Conservation (phyloP, 768 basidiomycete genomes). For the Calocybe gangraenosa region DNA sequence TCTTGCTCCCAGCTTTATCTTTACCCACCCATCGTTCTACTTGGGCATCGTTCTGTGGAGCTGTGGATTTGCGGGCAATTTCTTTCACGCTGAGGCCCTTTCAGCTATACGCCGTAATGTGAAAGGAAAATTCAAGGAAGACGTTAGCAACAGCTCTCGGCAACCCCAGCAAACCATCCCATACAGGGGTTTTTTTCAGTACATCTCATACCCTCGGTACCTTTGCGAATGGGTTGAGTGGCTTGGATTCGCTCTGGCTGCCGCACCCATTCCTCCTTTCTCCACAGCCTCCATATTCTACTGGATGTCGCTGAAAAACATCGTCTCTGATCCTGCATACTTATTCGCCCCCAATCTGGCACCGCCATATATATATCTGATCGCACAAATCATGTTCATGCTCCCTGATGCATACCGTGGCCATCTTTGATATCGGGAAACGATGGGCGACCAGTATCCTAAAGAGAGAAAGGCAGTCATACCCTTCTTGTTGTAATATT, state of each 20-base stretch:
- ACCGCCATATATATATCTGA: slow-evolving; percentile 79
- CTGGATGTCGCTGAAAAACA: slow-evolving; percentile 11
- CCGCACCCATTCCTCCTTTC: slow-evolving; percentile 43
- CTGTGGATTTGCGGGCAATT: slow-evolving; percentile 69
- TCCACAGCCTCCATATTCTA: slow-evolving; percentile 14
- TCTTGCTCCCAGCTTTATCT: slow-evolving; percentile 25
- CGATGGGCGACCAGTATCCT: slow-evolving; percentile 72
- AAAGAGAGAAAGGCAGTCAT: slow-evolving; percentile 69
- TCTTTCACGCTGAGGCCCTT: slow-evolving; percentile 86
- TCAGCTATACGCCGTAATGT: slow-evolving; percentile 59
- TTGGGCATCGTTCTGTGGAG: slow-evolving; percentile 62
- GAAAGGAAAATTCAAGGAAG: slow-evolving; percentile 40
- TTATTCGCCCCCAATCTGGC: slow-evolving; percentile 40
- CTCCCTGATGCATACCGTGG: slow-evolving; percentile 74
- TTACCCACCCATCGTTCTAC: slow-evolving; percentile 47
- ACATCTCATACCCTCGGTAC: slow-evolving; percentile 89
- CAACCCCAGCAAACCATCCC: slow-evolving; percentile 51
- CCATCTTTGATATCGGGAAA: slow-evolving; percentile 77
- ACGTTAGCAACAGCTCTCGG: slow-evolving; percentile 23
- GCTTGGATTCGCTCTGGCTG: slow-evolving; percentile 78
- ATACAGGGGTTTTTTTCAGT: slow-evolving; percentile 65
- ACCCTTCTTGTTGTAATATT: slow-evolving; percentile 61
- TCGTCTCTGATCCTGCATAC: slow-evolving; percentile 24
- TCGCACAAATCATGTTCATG: slow-evolving; percentile 72
- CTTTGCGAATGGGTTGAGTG: slow-evolving; percentile 94